Evolutionary conservation across 495 filamentous ascomycete genomes (phyloP).

Genomic region (Corynascus novoguineensis): DNA sequence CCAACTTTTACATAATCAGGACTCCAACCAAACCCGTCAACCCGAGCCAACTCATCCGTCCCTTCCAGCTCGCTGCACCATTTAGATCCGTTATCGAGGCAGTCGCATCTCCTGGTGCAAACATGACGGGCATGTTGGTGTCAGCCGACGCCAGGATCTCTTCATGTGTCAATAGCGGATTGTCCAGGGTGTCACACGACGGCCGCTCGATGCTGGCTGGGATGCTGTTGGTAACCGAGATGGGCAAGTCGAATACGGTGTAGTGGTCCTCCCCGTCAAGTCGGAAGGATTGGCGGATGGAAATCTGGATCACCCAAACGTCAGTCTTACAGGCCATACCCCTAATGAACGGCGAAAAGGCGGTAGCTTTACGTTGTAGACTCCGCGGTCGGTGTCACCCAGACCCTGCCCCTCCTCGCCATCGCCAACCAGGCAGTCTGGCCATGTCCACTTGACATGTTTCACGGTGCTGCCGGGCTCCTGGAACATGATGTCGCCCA

Average conservation of each 20-base stretch:
- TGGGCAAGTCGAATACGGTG: slow-evolving; percentile 63
- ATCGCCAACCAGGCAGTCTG: slow-evolving; percentile 57
- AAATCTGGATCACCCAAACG: slow-evolving; percentile 40
- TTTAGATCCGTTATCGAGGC: slow-evolving; percentile 29
- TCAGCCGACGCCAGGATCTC: slow-evolving; percentile 33
- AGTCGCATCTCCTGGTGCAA: slow-evolving; percentile 43
- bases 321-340: no score
- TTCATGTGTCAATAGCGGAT: slow-evolving; percentile 38
- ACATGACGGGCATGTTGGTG: slow-evolving; percentile 36
- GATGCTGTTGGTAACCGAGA: slow-evolving; percentile 62
- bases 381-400: slow-evolving; percentile 37
- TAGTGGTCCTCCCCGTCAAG: slow-evolving; percentile 57
- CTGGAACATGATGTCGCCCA: slow-evolving; percentile 56
- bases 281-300: slow-evolving; percentile 62
- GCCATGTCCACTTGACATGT: slow-evolving; percentile 65
- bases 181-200: slow-evolving; percentile 43
- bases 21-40: slow-evolving; percentile 16
- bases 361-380: slow-evolving; percentile 43
- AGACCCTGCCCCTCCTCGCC: slow-evolving; percentile 32
- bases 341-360: no score
- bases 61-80: slow-evolving; percentile 18
- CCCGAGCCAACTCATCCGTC: slow-evolving; percentile 8
- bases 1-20: slow-evolving; percentile 15
- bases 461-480: slow-evolving; percentile 62
- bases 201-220: slow-evolving; percentile 33